Conservation (phyloP, 179 eudicot species). For the Carnegiea gigantea region DNA sequence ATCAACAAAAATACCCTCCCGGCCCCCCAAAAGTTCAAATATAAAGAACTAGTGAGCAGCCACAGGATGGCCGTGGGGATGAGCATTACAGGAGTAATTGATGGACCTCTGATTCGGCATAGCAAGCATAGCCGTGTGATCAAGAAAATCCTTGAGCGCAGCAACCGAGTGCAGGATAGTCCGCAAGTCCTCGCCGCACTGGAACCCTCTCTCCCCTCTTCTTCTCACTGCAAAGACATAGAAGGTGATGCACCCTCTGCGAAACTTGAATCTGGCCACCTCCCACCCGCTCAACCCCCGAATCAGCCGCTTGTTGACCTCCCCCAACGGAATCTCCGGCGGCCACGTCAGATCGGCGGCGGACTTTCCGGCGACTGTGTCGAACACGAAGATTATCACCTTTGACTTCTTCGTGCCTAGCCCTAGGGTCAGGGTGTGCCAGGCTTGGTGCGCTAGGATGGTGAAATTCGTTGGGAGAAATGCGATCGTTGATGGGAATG, state of each 20-base stretch:
- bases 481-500: constrained; percentile 63
- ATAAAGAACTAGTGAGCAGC: constrained; percentile 26
- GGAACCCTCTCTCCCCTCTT: constrained; percentile 46
- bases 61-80: constrained; percentile 23
- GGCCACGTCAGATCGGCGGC: constrained; percentile 65
- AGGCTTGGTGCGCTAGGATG: constrained; percentile 89
- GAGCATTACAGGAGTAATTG: constrained; percentile 9
- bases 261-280: constrained; percentile 81
- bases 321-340: constrained; percentile 71
- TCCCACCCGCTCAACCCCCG: constrained; percentile 60
- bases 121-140: constrained; percentile 95
- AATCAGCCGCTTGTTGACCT: constrained; percentile 65
- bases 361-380: constrained; percentile 45
- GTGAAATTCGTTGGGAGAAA: constrained; percentile 90
- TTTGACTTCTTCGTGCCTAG: constrained; percentile 91
- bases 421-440: constrained; percentile 91
- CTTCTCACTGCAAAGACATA: constrained; percentile 75
- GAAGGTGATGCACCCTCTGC: constrained; percentile 86
- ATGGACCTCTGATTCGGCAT: constrained; percentile 79
- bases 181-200: constrained; percentile 65
- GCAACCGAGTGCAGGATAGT: constrained; percentile 58
- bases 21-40: neutral
- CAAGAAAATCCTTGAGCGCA: constrained; percentile 72
- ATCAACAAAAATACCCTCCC: neutral
- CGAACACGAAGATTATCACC: constrained; percentile 70